Percentiles rank a stretch among this genome's conserved stretches.
These are phyloP conservation scores for Steccherinum ochraceum DNA, from an alignment of 768 basidiomycete species.

Conservation along the genomic window DNA sequence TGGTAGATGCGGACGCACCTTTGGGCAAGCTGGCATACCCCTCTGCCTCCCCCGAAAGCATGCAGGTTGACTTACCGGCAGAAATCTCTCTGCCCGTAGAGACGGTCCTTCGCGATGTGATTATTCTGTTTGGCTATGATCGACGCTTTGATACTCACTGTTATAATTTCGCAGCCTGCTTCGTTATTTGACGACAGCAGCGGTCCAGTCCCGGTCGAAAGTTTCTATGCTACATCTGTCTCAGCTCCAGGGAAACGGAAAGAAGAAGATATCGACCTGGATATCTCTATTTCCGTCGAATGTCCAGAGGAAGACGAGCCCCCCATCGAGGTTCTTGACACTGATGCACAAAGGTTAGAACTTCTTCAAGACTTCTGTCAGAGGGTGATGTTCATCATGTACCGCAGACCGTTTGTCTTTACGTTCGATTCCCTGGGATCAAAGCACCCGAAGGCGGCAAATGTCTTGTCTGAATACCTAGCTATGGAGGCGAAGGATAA, in stretches of 20 bases:
- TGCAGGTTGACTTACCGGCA: not conserved
- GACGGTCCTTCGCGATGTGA: too few relatives aligned
- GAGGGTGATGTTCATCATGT: too few relatives aligned
- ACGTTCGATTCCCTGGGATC: constrained; percentile 85
- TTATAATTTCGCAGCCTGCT: too few relatives aligned
- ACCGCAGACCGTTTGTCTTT: constrained; percentile 70
- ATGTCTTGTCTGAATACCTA: constrained; percentile 62
- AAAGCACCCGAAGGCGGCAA: constrained; percentile 60
- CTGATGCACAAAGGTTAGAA: too few relatives aligned
- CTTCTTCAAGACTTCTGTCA: too few relatives aligned
- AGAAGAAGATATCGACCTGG: not conserved
- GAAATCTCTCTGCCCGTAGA: too few relatives aligned
- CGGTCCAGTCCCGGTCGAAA: too few relatives aligned
- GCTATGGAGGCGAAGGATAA: constrained; percentile 75
- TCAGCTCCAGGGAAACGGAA: not conserved
- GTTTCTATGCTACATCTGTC: too few relatives aligned
- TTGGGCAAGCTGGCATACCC: not conserved
- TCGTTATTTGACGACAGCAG: too few relatives aligned
- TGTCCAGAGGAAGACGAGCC: not conserved
- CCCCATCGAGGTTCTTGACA: too few relatives aligned
- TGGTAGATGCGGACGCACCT: not conserved
- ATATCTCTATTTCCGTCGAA: not conserved
- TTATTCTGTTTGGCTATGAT: too few relatives aligned
- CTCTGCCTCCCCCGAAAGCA: not conserved
- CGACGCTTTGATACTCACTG: too few relatives aligned